Percentiles rank a stretch among this genome's conserved stretches.
Conservation (phyloP, 2,329 filamentous ascomycete species). For the Delphinella strobiligena region DNA sequence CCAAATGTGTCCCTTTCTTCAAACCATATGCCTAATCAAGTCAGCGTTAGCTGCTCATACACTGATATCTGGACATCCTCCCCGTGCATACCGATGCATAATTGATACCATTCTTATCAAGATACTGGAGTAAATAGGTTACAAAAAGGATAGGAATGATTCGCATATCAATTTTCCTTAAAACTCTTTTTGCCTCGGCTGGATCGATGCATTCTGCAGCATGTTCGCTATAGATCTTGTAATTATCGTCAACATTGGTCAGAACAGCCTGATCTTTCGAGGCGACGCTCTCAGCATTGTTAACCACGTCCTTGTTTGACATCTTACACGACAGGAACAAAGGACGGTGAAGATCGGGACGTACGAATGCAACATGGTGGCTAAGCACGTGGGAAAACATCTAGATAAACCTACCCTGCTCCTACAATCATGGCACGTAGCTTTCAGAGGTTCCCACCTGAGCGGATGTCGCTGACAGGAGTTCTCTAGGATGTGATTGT, state of each 20-base stretch:
- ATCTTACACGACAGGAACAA: neutral
- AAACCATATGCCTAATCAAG: constrained; percentile 40
- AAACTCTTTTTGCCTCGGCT: constrained; percentile 18
- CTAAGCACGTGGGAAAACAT: neutral
- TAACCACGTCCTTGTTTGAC: neutral
- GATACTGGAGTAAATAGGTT: constrained; percentile 27
- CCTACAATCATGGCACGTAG: no score
- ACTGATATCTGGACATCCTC: no score
- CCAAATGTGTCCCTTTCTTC: constrained; percentile 34
- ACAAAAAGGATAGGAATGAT: constrained; percentile 22
- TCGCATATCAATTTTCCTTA: constrained; percentile 24
- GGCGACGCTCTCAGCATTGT: neutral
- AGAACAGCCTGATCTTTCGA: neutral
- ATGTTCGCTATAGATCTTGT: constrained; percentile 16
- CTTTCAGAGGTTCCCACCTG: no score
- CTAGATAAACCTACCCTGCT: no score
- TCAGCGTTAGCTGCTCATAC: no score
- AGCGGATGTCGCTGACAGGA: neutral
- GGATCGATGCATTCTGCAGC: constrained; percentile 4
- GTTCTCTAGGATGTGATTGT: neutral
- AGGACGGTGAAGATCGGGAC: neutral
- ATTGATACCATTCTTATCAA: constrained; percentile 26
- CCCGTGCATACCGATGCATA: no score
- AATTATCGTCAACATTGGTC: constrained; percentile 17
- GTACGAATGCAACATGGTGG: neutral